Base-by-base conservation (phyloP, 768 basidiomycete species). In the Mycena olivaceomarginata region DNA sequence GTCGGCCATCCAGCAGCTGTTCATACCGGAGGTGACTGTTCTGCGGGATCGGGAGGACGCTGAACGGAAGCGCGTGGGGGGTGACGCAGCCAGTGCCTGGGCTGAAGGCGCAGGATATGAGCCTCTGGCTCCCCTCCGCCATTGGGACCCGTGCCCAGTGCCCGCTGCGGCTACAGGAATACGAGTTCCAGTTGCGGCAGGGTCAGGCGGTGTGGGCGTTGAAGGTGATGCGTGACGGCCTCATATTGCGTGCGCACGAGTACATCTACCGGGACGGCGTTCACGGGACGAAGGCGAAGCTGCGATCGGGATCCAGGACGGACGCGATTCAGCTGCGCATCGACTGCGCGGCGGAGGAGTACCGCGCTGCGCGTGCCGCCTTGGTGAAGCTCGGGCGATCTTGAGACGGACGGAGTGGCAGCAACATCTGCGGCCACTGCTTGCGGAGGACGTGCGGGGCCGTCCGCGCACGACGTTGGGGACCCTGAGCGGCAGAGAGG, bases 241-340 rank as follows among this genome's bases (percentile, higher is more conserved):
- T 31, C 31, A 4, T 31, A 31, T 31, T 31, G 31, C 31, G 4
- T 31, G 31, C 31, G 31, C 31, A 31, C 4, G 31, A 31, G 31
- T 31, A 31, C 31, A 31, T 31, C 4, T 31, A 31, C 31, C 31
- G 31, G 31, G 31, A 31, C 4, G 31, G 31, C 31, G 4, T 31
- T 3, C 31, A 31, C 3, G 31, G 31, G 31, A 31, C 31, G 4
- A 31, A 31, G 31, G 31, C 4, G 31, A 31, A 31, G 31, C 31
- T 31, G 31, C 31, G 4, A 31, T 31, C 31, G 31, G 31, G 51
- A 22, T 80, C 15, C 11, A 48, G 74, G 18, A 80, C 82, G 2
- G 48, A 48, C 10, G 67, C 43, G 2, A 66, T 83, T 2, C 64
- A 82, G 13, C 79, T 67, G 2, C 75, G 72, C 40, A 81, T 81